phyloP scores from a whole-genome alignment of 331 rosid genomes.

The Saraca asoca region DNA sequence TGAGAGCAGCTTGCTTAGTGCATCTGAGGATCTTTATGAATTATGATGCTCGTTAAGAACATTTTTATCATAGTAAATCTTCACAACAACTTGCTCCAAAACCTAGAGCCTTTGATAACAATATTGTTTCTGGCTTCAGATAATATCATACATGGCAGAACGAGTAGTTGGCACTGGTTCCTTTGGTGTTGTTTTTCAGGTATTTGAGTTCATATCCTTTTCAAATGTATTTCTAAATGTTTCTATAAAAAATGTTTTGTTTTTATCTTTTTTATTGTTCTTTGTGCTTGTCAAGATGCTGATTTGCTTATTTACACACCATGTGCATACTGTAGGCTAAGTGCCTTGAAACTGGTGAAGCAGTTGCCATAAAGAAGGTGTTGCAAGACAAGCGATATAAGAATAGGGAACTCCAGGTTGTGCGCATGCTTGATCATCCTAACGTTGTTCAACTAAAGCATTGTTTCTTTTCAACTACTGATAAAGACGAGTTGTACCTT shows the following conservation, averaged over 20 bases:
- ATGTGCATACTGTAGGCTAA: constrained; percentile 55
- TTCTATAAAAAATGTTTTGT: background rate
- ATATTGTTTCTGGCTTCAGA: constrained; percentile 47
- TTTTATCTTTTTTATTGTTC: constrained; percentile 20
- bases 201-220: constrained; percentile 37
- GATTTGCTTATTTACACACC: background rate
- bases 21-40: background rate
- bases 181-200: constrained; percentile 93
- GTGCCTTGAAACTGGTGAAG: constrained; percentile 81
- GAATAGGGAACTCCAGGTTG: constrained; percentile 84
- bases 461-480: constrained; percentile 86
- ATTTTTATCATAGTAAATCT: background rate
- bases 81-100: background rate
- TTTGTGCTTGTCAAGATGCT: background rate
- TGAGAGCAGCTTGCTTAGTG: too few relatives aligned
- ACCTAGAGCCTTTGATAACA: constrained; percentile 14
- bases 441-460: constrained; percentile 71
- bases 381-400: constrained; percentile 91
- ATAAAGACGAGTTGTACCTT: constrained; percentile 84
- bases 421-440: constrained; percentile 81
- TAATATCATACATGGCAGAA: constrained; percentile 88
- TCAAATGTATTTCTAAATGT: background rate
- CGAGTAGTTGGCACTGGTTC: constrained; percentile 95
- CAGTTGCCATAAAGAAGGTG: constrained; percentile 89
- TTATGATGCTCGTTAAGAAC: background rate